Evolutionary conservation across 805 yeast genomes (phyloP).

Genomic region (Kazachstania kunashirensis): DNA sequence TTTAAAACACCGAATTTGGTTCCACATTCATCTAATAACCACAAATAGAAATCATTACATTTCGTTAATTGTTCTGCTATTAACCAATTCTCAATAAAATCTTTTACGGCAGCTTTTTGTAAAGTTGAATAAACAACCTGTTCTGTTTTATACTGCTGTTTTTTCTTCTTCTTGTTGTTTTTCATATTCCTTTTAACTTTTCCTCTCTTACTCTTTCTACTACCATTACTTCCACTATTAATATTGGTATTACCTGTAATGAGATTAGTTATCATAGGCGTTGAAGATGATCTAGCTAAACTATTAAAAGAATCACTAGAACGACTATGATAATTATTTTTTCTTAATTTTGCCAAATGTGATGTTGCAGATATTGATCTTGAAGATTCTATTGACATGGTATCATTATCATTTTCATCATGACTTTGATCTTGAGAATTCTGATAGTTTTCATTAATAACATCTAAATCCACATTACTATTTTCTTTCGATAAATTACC

Average conservation of each 20-base stretch:
- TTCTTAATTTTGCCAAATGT: conserved; percentile 4
- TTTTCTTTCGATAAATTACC: not conserved
- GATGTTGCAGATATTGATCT: conserved; percentile 2
- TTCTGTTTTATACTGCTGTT: not conserved
- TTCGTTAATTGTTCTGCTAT: conserved; percentile 23
- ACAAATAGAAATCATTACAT: conserved; percentile 27
- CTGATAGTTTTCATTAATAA: not conserved
- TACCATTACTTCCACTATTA: not conserved
- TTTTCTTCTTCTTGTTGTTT: not conserved
- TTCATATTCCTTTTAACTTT: conserved; percentile 9
- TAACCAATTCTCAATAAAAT: conserved; percentile 28
- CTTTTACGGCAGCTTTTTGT: conserved; percentile 14
- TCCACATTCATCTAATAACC: conserved; percentile 23
- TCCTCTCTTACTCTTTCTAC: not conserved
- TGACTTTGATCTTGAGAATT: not conserved
- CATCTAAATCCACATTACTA: not conserved
- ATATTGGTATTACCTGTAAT: not conserved
- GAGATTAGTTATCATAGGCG: conserved; percentile 1
- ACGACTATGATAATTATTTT: conserved; percentile 1
- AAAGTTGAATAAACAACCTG: conserved; percentile 4
- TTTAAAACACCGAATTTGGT: conserved; percentile 18
- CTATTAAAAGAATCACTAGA: conserved; percentile 5
- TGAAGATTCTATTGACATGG: conserved; percentile 2
- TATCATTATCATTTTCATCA: not conserved
- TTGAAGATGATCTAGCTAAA: conserved; percentile 2